Evolutionary conservation across 2,329 filamentous ascomycete species (phyloP).

Genomic region (Berkeleyomyces basicola): DNA sequence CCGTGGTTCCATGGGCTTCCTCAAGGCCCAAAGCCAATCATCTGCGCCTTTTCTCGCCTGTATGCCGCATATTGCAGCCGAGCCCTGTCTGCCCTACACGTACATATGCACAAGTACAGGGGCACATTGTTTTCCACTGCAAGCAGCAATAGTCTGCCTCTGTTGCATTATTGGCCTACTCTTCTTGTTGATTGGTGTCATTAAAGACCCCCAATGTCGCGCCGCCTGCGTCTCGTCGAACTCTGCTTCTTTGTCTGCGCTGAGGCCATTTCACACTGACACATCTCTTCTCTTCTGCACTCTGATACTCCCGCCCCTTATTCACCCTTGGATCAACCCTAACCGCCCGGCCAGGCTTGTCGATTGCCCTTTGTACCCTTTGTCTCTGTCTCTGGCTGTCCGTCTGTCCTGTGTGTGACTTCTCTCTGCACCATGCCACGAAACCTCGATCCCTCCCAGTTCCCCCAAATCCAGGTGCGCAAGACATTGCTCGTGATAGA

Average conservation of each 20-base stretch:
- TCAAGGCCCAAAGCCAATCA: not conserved
- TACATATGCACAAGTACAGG: not conserved
- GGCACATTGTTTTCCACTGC: not conserved
- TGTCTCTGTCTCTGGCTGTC: not conserved
- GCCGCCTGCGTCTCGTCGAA: not conserved
- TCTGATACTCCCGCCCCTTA: not conserved
- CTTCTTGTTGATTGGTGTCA: not conserved
- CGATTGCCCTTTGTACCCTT: not conserved
- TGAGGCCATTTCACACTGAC: not conserved
- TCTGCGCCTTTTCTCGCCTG: not conserved
- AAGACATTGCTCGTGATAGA: slow-evolving; percentile 70
- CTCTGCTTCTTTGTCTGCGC: not conserved
- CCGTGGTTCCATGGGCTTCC: not conserved
- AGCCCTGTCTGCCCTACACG: not conserved
- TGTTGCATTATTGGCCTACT: not conserved
- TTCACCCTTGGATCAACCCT: not conserved
- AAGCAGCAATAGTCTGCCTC: not conserved
- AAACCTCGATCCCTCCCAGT: slow-evolving; percentile 33
- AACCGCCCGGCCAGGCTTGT: not conserved
- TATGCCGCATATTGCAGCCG: not conserved
- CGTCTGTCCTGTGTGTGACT: not conserved
- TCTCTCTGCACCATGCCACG: not conserved
- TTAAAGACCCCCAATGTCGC: not conserved
- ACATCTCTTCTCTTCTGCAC: not conserved
- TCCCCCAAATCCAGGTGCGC: slow-evolving; percentile 41